Evolutionary conservation across 192 early-diverging fungal species (phyloP).

Genomic region (Podila horticola): DNA sequence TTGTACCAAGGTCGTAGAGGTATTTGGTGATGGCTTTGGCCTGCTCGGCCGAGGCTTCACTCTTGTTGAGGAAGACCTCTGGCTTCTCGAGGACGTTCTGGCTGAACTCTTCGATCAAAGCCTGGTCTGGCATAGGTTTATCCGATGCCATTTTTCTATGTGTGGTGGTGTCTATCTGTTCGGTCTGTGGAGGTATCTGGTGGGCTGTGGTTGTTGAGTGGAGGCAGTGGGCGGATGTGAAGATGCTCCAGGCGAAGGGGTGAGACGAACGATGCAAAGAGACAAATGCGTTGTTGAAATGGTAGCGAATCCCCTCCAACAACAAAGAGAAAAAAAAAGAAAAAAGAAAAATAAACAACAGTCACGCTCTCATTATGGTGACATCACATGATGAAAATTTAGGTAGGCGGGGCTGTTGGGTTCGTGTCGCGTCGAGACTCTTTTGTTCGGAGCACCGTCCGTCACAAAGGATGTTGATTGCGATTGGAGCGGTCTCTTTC

Average conservation of each 20-base stretch:
- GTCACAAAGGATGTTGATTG: too few species aligned
- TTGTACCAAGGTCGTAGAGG: constrained; percentile 62
- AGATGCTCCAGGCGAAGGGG: background rate
- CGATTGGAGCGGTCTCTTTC: too few species aligned
- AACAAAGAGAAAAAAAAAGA: background rate
- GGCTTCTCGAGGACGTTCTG: constrained; percentile 62
- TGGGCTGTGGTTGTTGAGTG: background rate
- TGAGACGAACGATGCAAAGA: background rate
- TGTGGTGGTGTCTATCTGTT: background rate
- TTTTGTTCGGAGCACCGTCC: too few species aligned
- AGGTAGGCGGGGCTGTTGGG: too few species aligned
- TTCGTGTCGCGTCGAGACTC: too few species aligned
- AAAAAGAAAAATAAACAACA: background rate
- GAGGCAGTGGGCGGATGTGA: background rate
- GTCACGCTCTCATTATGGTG: too few species aligned
- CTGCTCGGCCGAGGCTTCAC: constrained; percentile 46
- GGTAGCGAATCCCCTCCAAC: background rate
- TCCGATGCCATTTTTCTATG: background rate
- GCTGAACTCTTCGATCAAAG: constrained; percentile 31
- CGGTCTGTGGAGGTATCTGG: background rate
- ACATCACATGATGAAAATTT: too few species aligned
- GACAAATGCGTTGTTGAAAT: background rate
- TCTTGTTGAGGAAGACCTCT: constrained; percentile 56
- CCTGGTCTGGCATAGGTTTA: constrained; percentile 38
- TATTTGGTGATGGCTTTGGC: constrained; percentile 60